These are phyloP conservation scores for Geopyxis carbonaria DNA, from an alignment of 495 filamentous ascomycete species.

Conservation along the genomic window DNA sequence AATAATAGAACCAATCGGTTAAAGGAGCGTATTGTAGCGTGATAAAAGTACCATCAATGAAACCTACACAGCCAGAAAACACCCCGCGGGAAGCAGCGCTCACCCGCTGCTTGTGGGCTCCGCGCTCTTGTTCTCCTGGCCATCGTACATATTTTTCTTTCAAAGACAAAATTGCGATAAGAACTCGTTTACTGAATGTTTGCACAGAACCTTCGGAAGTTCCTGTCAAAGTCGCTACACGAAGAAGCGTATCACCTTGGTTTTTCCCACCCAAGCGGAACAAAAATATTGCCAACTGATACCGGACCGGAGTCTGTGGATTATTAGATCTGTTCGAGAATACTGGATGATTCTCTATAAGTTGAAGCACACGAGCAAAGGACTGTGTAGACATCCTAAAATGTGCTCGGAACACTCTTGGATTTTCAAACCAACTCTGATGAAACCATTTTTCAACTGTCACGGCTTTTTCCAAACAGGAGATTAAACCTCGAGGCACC, in stretches of 20 bases:
- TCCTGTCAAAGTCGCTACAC: background rate
- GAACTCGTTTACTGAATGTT: background rate
- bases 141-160: background rate
- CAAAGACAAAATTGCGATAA: background rate
- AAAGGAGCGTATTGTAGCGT: background rate
- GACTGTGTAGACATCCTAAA: background rate
- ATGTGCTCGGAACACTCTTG: background rate
- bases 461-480: no score
- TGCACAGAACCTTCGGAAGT: background rate
- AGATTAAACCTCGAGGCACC: no score
- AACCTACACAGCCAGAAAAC: background rate
- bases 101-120: background rate
- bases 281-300: slow-evolving; percentile 6
- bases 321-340: background rate
- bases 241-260: background rate
- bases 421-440: background rate
- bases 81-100: background rate
- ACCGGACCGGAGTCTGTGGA: background rate
- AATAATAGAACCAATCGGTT: background rate
- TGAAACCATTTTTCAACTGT: background rate
- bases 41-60: slow-evolving; percentile 4
- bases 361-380: background rate
- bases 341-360: background rate
- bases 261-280: background rate
- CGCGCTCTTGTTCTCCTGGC: background rate